Evolutionary conservation across 2,329 filamentous ascomycete species (phyloP).

Genomic region (Pseudogymnoascus sp.): DNA sequence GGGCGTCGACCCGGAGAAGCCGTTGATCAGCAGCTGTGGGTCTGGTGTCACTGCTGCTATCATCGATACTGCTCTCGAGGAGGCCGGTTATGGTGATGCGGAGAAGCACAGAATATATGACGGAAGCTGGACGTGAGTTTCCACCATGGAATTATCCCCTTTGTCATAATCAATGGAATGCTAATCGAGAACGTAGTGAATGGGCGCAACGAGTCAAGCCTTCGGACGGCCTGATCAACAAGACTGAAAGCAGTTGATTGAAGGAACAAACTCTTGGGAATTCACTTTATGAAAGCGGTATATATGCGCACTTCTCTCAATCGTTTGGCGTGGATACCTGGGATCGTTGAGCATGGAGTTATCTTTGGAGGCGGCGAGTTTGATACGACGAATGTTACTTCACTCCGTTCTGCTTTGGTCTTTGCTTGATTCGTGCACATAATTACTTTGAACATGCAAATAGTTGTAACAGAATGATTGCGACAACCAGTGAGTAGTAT

Average conservation of each 20-base stretch:
- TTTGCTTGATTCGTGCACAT: not conserved
- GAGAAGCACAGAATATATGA: constrained; percentile 76
- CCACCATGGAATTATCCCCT: not conserved
- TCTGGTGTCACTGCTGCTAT: constrained; percentile 91
- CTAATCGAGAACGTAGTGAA: constrained; percentile 37
- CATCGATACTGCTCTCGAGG: constrained; percentile 75
- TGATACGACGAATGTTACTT: not conserved
- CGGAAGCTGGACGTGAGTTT: constrained; percentile 90
- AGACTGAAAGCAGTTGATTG: constrained; percentile 29
- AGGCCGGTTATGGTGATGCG: constrained; percentile 64
- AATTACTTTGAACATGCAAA: not conserved
- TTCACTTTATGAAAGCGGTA: not conserved
- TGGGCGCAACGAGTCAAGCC: constrained; percentile 59
- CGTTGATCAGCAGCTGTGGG: constrained; percentile 82
- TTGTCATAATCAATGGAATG: not conserved
- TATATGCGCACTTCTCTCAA: constrained; percentile 2
- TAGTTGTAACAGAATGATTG: not conserved
- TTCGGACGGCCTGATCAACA: constrained; percentile 54
- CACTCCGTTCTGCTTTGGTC: not conserved
- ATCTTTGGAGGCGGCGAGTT: constrained; percentile 3
- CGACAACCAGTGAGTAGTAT: not conserved
- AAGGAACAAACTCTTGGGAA: not conserved
- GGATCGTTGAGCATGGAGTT: constrained; percentile 2
- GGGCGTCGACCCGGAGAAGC: constrained; percentile 68
- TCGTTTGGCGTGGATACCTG: constrained; percentile 6